These are phyloP conservation scores for Fraxinus nigra DNA, from an alignment of 305 asterid species.

Conservation along the genomic window DNA sequence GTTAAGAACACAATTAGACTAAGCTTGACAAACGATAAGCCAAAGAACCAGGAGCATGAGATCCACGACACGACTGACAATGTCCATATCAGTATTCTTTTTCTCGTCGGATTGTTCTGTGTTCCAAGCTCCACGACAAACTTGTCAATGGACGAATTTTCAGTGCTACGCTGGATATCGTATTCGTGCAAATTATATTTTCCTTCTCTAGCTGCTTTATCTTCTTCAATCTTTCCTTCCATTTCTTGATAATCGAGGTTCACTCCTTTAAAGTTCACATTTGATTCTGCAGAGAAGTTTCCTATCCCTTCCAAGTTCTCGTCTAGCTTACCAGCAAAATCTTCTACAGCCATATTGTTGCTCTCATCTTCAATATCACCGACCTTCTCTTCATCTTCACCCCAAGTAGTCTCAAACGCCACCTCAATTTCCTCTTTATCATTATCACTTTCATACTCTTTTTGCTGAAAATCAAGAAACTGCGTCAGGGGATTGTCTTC, in stretches of 20 bases:
- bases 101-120: slow-evolving; percentile 15
- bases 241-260: background rate
- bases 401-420: slow-evolving; percentile 1
- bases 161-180: background rate
- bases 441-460: background rate
- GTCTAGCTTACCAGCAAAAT: slow-evolving; percentile 27
- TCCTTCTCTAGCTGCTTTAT: background rate
- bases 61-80: slow-evolving; percentile 28
- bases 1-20: slow-evolving; percentile 35
- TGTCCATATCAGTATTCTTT: slow-evolving; percentile 23
- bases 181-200: background rate
- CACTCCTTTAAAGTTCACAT: slow-evolving; percentile 12
- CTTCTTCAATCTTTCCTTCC: slow-evolving; percentile 3
- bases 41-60: slow-evolving; percentile 45
- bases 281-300: slow-evolving; percentile 38
- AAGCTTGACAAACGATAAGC: slow-evolving; percentile 34
- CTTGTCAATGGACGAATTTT: slow-evolving; percentile 20
- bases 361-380: background rate
- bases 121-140: slow-evolving; percentile 26
- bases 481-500: slow-evolving; percentile 1
- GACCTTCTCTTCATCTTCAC: slow-evolving; percentile 7
- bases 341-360: slow-evolving; percentile 6
- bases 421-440: slow-evolving; percentile 8
- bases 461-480: slow-evolving; percentile 11
- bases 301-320: slow-evolving; percentile 35